Base-by-base conservation (phyloP, 495 filamentous ascomycete genomes). In the Podospora appendiculata region DNA sequence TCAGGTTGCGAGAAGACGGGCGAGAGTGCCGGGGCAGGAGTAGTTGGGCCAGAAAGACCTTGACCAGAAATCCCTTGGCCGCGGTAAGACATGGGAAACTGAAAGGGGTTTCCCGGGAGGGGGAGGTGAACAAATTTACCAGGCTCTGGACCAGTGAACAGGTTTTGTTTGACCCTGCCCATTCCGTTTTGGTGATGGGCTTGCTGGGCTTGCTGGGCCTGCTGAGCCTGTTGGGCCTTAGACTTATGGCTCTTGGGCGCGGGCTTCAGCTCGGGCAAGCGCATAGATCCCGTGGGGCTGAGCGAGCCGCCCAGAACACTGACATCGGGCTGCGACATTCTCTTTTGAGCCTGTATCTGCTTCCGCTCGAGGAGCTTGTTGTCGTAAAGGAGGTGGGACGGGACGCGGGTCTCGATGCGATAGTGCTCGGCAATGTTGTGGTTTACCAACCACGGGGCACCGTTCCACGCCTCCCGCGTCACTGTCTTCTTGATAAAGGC, bases 401-500 rank as follows among this genome's bases (percentile, higher is more conserved):
- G 94, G 35, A 99, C 80, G 50, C 86, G 82, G 8, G 81, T 90
- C 47, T 85, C 81, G 57, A 99, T 94, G 52, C 86, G 86, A 59
- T 90, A 95, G 55, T 84, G 76, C 33, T 83, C 81, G 1, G 94
- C 94, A 44, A 95, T 81, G 45, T 87, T 80, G 16, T 85, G 78
- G 69, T 96, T 97, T 17, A 97, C 91, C 36, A 95, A 66, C 93
- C 93, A 99, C 9, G 94, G 94, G 0, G 93, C 93, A 5, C 92
- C 91, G 41, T 80, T 88, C 92, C 92, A 97, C 0, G 90, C 79
- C 59, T 97, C 94, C 52, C 91, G 77, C 11, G 85, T 89, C 12
- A 95, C 86, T 7, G 89, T 93, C 69, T 95, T 91, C 62, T 96
- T 95, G 52, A 99, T 89, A 55, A 96, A 97, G 3, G 89, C 87